These are phyloP conservation scores for Hermanozyma aechmeae DNA, from an alignment of 805 yeast genomes.

Conservation along the genomic window DNA sequence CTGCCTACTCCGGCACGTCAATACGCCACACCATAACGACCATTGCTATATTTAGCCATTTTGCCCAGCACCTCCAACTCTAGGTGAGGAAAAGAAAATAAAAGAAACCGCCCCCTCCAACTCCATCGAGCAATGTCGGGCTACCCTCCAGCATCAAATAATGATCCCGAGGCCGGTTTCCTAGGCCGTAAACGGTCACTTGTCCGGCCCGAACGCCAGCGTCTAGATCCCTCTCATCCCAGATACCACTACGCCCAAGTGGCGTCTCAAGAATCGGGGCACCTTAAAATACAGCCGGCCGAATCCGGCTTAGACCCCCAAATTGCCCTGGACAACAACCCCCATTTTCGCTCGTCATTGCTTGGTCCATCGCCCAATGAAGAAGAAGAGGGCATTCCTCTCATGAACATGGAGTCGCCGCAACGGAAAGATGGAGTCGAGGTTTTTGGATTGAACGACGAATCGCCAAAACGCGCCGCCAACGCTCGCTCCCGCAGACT, in stretches of 20 bases:
- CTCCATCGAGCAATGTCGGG: too few relatives aligned
- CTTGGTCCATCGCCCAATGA: too few relatives aligned
- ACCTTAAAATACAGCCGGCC: slow-evolving; percentile 58
- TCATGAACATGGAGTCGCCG: slow-evolving; percentile 25
- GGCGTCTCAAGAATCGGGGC: slow-evolving; percentile 54
- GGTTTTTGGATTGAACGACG: slow-evolving; percentile 55
- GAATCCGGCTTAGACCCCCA: slow-evolving; percentile 62
- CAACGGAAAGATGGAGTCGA: slow-evolving; percentile 33
- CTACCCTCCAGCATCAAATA: too few relatives aligned
- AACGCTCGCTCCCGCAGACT: too few relatives aligned
- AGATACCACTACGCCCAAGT: slow-evolving; percentile 71
- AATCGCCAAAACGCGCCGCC: slow-evolving; percentile 15
- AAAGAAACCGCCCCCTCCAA: too few relatives aligned
- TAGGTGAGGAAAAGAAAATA: too few relatives aligned
- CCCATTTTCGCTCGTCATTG: neutral
- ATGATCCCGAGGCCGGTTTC: neutral
- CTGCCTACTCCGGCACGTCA: too few relatives aligned
- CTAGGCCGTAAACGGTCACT: slow-evolving; percentile 33
- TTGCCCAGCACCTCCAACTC: too few relatives aligned
- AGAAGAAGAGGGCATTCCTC: slow-evolving; percentile 33
- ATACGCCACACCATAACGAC: too few relatives aligned
- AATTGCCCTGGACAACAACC: slow-evolving; percentile 17
- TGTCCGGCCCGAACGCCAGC: slow-evolving; percentile 76
- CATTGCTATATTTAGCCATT: too few relatives aligned
- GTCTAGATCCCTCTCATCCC: slow-evolving; percentile 59